phyloP scores from a whole-genome alignment of 805 yeast genomes.

The Candida ficus region DNA sequence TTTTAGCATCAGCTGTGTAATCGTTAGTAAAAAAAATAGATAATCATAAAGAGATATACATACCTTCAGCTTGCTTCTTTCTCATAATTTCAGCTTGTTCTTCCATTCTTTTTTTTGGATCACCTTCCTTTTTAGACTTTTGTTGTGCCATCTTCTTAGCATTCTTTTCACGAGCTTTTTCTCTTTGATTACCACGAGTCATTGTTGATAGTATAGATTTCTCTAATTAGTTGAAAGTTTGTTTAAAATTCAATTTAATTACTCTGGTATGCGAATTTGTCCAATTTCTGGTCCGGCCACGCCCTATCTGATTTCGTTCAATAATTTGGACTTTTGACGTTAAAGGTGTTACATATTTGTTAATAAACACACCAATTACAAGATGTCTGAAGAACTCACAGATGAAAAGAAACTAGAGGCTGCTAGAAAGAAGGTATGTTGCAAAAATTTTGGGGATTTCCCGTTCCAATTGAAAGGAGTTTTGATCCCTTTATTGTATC shows the following conservation, averaged over 20 bases:
- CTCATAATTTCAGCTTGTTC: constrained; percentile 87
- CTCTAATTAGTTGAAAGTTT: too few relatives aligned
- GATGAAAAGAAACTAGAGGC: constrained; percentile 65
- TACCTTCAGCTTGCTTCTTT: constrained; percentile 80
- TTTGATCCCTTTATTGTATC: neutral
- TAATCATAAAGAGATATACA: constrained; percentile 24
- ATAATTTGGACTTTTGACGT: neutral
- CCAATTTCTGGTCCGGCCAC: too few relatives aligned
- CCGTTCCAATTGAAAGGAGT: too few relatives aligned
- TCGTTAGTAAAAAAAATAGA: constrained; percentile 6
- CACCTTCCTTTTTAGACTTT: constrained; percentile 65
- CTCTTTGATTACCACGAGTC: constrained; percentile 98
- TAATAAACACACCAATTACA: too few relatives aligned
- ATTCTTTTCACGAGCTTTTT: constrained; percentile 85
- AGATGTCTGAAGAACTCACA: constrained; percentile 26
- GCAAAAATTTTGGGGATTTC: too few relatives aligned
- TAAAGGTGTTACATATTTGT: too few relatives aligned
- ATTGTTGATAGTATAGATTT: constrained; percentile 31
- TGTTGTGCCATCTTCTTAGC: constrained; percentile 74
- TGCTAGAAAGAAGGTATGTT: constrained; percentile 60
- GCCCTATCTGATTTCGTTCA: neutral
- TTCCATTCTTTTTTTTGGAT: constrained; percentile 81
- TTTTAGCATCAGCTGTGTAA: constrained; percentile 44
- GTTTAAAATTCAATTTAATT: too few relatives aligned
- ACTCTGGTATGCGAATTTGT: too few relatives aligned